Conservation (phyloP, 2,329 filamentous ascomycete species). For the Calonectria naviculata region DNA sequence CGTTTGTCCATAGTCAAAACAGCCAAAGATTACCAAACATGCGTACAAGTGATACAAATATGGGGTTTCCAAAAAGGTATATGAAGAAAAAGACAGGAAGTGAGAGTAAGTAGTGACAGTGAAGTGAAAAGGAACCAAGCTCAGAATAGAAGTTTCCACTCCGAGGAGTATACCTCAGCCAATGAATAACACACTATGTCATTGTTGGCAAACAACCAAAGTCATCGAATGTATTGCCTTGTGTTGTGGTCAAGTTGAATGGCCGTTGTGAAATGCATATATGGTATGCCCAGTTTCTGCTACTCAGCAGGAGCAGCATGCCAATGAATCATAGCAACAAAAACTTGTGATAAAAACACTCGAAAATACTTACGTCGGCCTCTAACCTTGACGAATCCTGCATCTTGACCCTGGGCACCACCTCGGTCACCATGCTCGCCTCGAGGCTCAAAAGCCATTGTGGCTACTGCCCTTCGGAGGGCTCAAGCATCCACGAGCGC, state of each 20-base stretch:
- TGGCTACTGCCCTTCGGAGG: constrained; percentile 35
- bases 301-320: constrained; percentile 22
- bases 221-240: not conserved
- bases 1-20: constrained; percentile 14
- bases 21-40: no score
- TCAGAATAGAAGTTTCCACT: not conserved
- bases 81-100: not conserved
- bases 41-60: not conserved
- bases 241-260: not conserved
- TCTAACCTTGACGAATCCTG: constrained; percentile 59
- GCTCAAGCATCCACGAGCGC: constrained; percentile 37
- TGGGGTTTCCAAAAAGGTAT: not conserved
- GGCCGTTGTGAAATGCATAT: not conserved
- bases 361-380: constrained; percentile 59
- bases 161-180: not conserved
- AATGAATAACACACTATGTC: not conserved
- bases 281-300: constrained; percentile 18
- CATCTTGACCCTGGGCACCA: constrained; percentile 54
- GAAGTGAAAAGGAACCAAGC: not conserved
- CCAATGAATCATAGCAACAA: not conserved
- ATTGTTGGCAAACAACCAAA: constrained; percentile 1
- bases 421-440: constrained; percentile 58
- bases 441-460: constrained; percentile 66
- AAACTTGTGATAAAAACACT: not conserved
- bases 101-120: not conserved